Evolutionary conservation across 2,329 filamentous ascomycete genomes (phyloP), one percentile per base, ranked within the genome.

Genomic region (Penicillium olsonii): DNA sequence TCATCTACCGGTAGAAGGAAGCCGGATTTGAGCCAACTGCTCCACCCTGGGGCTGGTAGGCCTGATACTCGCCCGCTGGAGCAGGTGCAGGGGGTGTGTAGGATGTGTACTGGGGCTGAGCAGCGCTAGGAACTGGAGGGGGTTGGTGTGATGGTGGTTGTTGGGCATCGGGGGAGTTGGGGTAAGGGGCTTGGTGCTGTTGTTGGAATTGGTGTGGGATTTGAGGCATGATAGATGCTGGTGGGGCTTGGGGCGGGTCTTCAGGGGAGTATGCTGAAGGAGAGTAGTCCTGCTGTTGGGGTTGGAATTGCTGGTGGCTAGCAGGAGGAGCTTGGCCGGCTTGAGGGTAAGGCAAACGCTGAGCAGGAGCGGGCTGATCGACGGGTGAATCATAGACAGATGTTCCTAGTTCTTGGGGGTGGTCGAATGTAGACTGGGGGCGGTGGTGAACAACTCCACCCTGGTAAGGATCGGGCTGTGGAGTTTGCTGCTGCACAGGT

Each of bases 321-420:
- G 57, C 50, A 19, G 62, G 54, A 9, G 65, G 62, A 3, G 56
- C 61, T 54, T 60, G 59, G n/a, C 57, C 57, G 6, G 50, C 56
- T 20, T 62, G 56, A 11, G 63, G 60, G 45, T 70, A 75, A 15
- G 66, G 62, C 45, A 69, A 63, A 37, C 70, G 66, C 48, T 68
- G 60, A 29, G 53, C 51, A 44, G 56, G 45, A 24, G 57, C 42
- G 24, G 59, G 51, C 39, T 63, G 65, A 17, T 74, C 82, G 33
- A 88, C 79, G 35, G 87, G 88, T 3, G 87, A 88, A 68, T 91
- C 87, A 63, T 91, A 92, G 9, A 83, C 83, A 1, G 87, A 88
- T 0, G 88, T 90, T 20, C 87, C 86, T 39, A 92, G 76, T 71
- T 92, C 88, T 70, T 92, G 88, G 0, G 88, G 84, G 55, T 84